A percentile compares a stretch with the other conserved stretches of the same genome.
These are phyloP conservation scores for Phialophora verrucosa DNA, from an alignment of 2,329 filamentous ascomycete species.

Conservation along the genomic window DNA sequence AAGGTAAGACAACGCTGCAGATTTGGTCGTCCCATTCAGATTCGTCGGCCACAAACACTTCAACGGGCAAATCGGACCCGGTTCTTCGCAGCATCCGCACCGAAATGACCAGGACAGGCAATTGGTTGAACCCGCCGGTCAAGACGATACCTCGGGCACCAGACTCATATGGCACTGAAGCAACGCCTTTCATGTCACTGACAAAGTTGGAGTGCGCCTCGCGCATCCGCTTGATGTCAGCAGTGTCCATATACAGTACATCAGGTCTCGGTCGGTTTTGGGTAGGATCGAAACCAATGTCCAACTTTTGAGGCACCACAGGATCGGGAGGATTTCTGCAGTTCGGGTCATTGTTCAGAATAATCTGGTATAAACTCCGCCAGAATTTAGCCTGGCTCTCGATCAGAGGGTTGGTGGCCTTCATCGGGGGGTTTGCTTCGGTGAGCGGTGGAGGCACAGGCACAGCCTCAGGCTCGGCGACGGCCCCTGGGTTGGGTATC, in stretches of 20 bases:
- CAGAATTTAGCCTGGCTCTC: constrained; percentile 37
- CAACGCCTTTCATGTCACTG: constrained; percentile 40
- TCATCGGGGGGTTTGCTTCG: constrained; percentile 6
- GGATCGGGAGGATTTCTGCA: constrained; percentile 35
- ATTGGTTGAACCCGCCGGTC: constrained; percentile 46
- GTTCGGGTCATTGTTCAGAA: constrained; percentile 38
- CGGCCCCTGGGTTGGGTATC: not conserved
- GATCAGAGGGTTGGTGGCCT: constrained; percentile 27
- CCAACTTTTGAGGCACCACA: constrained; percentile 38
- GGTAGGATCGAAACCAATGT: constrained; percentile 36
- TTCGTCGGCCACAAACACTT: constrained; percentile 49
- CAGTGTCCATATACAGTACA: constrained; percentile 45
- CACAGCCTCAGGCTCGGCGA: constrained; percentile 2
- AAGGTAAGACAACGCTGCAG: constrained; percentile 47
- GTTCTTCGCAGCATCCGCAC: constrained; percentile 51
- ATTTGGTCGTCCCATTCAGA: constrained; percentile 48
- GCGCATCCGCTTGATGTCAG: constrained; percentile 45
- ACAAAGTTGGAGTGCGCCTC: constrained; percentile 51
- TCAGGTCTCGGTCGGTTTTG: constrained; percentile 44
- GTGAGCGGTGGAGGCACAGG: not conserved
- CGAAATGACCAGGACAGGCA: constrained; percentile 48
- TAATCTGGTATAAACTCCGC: constrained; percentile 34
- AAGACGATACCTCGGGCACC: constrained; percentile 54
- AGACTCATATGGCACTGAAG: constrained; percentile 42
- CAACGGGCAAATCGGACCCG: constrained; percentile 48